Base-by-base conservation (phyloP, 768 basidiomycete genomes). In the Phaffia australis region DNA sequence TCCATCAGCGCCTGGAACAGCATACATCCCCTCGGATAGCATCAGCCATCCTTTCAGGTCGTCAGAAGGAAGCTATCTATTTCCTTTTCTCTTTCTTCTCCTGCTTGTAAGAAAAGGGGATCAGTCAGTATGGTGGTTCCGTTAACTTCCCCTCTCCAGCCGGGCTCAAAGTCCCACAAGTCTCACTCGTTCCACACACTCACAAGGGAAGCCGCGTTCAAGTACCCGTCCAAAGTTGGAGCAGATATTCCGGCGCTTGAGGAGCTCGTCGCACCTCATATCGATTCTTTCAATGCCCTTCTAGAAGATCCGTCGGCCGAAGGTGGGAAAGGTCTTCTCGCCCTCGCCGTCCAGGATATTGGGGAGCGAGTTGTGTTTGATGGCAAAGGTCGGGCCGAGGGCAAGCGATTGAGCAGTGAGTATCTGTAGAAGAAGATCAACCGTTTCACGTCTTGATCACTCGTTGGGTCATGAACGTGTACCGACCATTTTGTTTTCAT, bases 201-300 rank as follows among this genome's bases (percentile, higher is more conserved):
- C 60, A 80, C 80, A 32, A 82, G 93, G 64, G 91, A 95, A 79
- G 79, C 83, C 8, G 76, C 80, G 4, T 95, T 95, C 78, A 81
- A 82, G 76, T 80, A 84, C 65, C 95, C 94, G 0, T 81, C 87
- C 30, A 80, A 81, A 71, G 77, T 82, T 51, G 83, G 83, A 25
- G 82, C 87, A 27, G 83, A 85, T 16, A 84, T 88, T 70, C 84
- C 84, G 23, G 87, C 88, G 62, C 81, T 98, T 68, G 89, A 95
- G 71, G 89, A 94, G 77, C 89, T 97, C 72, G 90, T 97, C 63
- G 79, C 83, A 27, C 94, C 95, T 7, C 93, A 97, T 75, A 83
- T 98, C 69, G 88, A 97, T 76, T 91, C 89, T 49, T 98, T 99
- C 81, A 94, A 98, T 77, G 86, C 90, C 19, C 82, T 99, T 30